phyloP scores from a whole-genome alignment of 1,139 yeast genomes.

The Kurtzmaniella quercitrusa region DNA sequence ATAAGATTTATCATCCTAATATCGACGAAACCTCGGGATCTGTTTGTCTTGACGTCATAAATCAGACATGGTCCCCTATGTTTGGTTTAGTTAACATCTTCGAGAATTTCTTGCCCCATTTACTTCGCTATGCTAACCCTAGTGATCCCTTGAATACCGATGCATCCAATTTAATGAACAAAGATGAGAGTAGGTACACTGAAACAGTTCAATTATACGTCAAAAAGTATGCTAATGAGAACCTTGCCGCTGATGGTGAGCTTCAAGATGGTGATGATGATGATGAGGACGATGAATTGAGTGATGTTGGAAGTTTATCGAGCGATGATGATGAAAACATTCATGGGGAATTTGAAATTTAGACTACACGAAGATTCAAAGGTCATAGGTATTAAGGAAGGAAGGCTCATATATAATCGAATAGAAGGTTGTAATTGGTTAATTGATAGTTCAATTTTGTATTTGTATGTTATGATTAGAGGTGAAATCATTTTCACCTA shows the following conservation, averaged over 20 bases:
- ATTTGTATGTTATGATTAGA: no score
- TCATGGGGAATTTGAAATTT: constrained; percentile 8
- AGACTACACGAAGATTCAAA: constrained; percentile 1
- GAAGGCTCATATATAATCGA: not conserved
- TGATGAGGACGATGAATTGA: constrained; percentile 42
- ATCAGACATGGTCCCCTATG: constrained; percentile 98
- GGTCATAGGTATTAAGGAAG: not conserved
- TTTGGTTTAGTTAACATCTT: constrained; percentile 88
- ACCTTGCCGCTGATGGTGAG: constrained; percentile 33
- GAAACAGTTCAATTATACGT: constrained; percentile 74
- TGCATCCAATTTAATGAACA: constrained; percentile 78
- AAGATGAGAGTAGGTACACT: constrained; percentile 65
- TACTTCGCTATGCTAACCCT: constrained; percentile 88
- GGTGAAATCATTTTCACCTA: no score
- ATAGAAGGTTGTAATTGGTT: not conserved
- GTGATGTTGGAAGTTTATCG: constrained; percentile 47
- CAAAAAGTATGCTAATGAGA: constrained; percentile 57
- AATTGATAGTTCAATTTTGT: not conserved
- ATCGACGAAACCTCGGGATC: constrained; percentile 88
- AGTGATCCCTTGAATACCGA: constrained; percentile 91
- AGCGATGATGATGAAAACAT: constrained; percentile 39
- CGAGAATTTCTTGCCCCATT: constrained; percentile 90
- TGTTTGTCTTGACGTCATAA: constrained; percentile 93
- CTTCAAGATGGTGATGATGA: constrained; percentile 37
- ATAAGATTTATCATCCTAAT: constrained; percentile 91